These are phyloP conservation scores for Canariomyces notabilis DNA, from an alignment of 2,329 filamentous ascomycete species.

Conservation along the genomic window DNA sequence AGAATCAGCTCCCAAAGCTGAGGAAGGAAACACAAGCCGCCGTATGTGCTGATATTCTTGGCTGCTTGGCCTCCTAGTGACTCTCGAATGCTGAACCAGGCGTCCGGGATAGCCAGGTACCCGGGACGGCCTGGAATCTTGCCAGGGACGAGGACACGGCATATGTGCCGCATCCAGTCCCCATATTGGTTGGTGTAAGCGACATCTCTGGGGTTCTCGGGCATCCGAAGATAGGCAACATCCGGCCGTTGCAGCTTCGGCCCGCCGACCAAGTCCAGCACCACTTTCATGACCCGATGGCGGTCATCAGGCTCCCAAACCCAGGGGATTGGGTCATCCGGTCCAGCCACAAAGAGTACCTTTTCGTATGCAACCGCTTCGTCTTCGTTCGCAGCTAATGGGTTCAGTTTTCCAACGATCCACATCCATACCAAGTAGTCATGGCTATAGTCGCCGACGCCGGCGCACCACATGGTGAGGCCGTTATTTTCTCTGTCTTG, in stretches of 20 bases:
- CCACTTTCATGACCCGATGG: constrained; percentile 13
- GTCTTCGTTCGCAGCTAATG: background rate
- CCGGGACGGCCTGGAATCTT: constrained; percentile 17
- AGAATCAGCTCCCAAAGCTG: constrained; percentile 12
- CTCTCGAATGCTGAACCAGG: constrained; percentile 15
- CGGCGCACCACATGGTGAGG: constrained; percentile 10
- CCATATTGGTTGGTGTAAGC: constrained; percentile 15
- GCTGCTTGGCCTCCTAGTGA: background rate
- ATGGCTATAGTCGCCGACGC: constrained; percentile 17
- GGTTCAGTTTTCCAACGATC: constrained; percentile 1
- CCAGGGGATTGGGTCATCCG: constrained; percentile 16
- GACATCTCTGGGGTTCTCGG: constrained; percentile 4
- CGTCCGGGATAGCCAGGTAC: constrained; percentile 18
- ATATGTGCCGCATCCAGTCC: constrained; percentile 14
- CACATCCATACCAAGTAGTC: constrained; percentile 15
- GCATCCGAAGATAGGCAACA: constrained; percentile 24
- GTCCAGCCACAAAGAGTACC: constrained; percentile 18
- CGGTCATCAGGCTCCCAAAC: constrained; percentile 11
- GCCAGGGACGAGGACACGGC: constrained; percentile 20
- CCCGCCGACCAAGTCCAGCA: constrained; percentile 14
- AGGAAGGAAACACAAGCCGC: constrained; percentile 16
- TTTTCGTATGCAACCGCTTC: background rate
- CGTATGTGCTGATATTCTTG: constrained; percentile 12
- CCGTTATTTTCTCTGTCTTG: background rate
- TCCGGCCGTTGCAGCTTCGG: constrained; percentile 18